phyloP scores from a whole-genome alignment of 495 filamentous ascomycete species.

The Annulohypoxylon moriforme region DNA sequence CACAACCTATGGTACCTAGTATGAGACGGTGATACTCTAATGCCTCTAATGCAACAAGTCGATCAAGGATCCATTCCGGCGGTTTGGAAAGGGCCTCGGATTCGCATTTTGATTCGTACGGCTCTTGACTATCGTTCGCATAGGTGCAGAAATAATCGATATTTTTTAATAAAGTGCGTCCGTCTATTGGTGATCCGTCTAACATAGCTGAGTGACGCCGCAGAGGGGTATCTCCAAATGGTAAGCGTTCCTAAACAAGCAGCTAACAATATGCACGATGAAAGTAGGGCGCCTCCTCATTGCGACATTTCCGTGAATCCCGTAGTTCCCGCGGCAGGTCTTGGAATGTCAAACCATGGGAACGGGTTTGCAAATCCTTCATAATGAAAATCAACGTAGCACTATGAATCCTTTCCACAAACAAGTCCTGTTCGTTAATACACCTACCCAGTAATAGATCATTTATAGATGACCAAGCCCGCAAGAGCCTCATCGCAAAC shows the following conservation, averaged over 20 bases:
- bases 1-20: background rate
- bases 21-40: background rate
- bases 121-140: background rate
- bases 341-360: conserved; percentile 2
- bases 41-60: background rate
- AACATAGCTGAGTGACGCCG: background rate
- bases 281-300: background rate
- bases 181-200: conserved; percentile 9
- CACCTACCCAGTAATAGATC: no score
- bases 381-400: background rate
- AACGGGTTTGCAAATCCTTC: background rate
- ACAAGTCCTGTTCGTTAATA: background rate
- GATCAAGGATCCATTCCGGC: conserved; percentile 12
- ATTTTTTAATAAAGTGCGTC: background rate
- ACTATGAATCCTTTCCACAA: background rate
- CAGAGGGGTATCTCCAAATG: background rate
- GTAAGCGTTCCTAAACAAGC: background rate
- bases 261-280: conserved; percentile 1
- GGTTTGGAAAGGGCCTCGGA: conserved; percentile 11
- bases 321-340: background rate
- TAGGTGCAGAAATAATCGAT: background rate
- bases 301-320: conserved; percentile 14
- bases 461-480: background rate
- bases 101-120: conserved; percentile 14
- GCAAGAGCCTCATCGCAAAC: background rate